Percentiles rank a stretch among this genome's conserved stretches.
These are phyloP conservation scores for Corchorus capsularis DNA, from an alignment of 345 rosid species.

Conservation along the genomic window DNA sequence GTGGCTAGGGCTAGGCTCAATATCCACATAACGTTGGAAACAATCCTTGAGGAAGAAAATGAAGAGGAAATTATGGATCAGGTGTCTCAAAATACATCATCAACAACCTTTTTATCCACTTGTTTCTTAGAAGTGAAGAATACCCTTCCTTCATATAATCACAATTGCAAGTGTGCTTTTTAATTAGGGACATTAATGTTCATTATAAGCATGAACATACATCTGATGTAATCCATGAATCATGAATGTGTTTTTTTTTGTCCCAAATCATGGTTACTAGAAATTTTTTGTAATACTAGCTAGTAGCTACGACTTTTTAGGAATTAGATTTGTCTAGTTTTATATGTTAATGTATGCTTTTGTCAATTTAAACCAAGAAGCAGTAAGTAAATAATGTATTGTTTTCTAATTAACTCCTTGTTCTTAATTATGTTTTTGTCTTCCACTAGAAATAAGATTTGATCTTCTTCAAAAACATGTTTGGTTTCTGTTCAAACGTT, in stretches of 20 bases:
- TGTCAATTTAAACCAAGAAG: not conserved
- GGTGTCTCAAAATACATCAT: not conserved
- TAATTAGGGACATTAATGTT: not conserved
- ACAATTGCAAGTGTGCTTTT: conserved; percentile 10
- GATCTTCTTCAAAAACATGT: conserved; percentile 6
- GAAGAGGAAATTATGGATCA: conserved; percentile 25
- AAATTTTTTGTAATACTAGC: not conserved
- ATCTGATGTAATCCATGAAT: not conserved
- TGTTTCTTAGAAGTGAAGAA: conserved; percentile 26
- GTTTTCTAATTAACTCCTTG: too few species aligned
- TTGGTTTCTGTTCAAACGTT: too few species aligned
- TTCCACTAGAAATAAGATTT: not conserved
- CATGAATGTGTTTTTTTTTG: not conserved
- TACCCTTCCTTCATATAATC: not conserved
- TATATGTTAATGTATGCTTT: not conserved
- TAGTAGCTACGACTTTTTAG: not conserved
- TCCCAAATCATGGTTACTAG: not conserved
- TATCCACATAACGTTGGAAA: conserved; percentile 25
- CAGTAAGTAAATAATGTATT: not conserved
- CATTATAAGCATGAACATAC: not conserved
- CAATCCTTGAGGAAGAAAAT: conserved; percentile 42
- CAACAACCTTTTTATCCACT: conserved; percentile 17
- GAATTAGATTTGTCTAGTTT: not conserved
- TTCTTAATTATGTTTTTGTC: not conserved
- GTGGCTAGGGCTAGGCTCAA: conserved; percentile 23